Percentiles rank a stretch among this genome's conserved stretches.
phyloP scores from a whole-genome alignment of 1,139 yeast species.

The Lodderomyces orthopsilosis region DNA sequence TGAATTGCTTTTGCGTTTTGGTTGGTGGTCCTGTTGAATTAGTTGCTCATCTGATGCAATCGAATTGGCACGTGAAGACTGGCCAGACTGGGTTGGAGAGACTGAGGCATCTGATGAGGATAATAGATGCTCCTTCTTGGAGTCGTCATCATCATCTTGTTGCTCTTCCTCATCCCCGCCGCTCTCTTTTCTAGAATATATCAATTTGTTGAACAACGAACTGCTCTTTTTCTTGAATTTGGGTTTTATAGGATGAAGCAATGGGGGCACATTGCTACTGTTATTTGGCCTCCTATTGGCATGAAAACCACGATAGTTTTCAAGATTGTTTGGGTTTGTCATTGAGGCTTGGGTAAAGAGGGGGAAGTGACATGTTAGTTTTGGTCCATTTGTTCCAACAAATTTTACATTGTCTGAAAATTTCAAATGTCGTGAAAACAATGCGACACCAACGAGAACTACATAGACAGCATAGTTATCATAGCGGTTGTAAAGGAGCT shows the following conservation, averaged over 20 bases:
- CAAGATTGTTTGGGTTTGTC: slow-evolving; percentile 14
- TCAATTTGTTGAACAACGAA: slow-evolving; percentile 47
- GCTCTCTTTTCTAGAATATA: slow-evolving; percentile 44
- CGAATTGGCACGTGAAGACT: slow-evolving; percentile 8
- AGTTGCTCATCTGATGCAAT: slow-evolving; percentile 6
- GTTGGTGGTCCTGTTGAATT: slow-evolving; percentile 4
- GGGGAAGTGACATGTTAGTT: background rate
- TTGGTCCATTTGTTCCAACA: background rate
- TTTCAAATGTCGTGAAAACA: background rate
- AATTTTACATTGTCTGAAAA: no score
- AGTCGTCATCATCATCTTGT: background rate
- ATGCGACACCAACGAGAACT: no score
- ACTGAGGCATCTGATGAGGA: slow-evolving; percentile 6
- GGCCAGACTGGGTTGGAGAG: slow-evolving; percentile 4
- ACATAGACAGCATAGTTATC: no score
- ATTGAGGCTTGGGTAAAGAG: background rate
- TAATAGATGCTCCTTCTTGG: background rate
- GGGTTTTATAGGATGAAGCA: slow-evolving; percentile 51
- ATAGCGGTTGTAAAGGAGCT: no score
- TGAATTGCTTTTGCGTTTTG: slow-evolving; percentile 14
- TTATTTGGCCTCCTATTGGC: slow-evolving; percentile 32
- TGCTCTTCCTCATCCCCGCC: slow-evolving; percentile 5
- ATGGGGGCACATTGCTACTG: slow-evolving; percentile 43
- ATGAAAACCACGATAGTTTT: slow-evolving; percentile 51
- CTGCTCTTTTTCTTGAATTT: slow-evolving; percentile 43